phyloP scores from a whole-genome alignment of 768 basidiomycete species.

The Trametes elegans region DNA sequence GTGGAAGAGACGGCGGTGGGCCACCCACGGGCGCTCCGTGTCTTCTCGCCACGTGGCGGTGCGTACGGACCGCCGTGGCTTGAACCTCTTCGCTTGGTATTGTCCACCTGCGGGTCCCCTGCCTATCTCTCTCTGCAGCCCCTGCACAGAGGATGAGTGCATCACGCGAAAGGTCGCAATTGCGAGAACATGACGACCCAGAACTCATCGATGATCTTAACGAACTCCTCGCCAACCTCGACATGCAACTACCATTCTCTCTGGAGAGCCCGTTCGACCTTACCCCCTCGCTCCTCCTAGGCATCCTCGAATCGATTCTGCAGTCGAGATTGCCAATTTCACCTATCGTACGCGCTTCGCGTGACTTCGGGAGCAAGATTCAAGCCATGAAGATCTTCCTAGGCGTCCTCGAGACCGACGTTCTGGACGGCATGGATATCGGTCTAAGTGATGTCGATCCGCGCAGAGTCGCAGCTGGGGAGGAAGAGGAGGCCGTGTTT shows the following conservation, averaged over 20 bases:
- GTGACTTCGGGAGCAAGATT: conserved; percentile 41
- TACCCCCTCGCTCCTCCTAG: conserved; percentile 69
- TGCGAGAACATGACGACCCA: background rate
- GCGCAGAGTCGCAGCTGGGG: conserved; percentile 57
- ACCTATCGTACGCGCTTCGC: conserved; percentile 34
- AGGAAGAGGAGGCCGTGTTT: conserved; percentile 63
- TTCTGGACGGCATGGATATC: conserved; percentile 53
- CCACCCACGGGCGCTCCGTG: too few species aligned
- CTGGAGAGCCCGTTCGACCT: conserved; percentile 48
- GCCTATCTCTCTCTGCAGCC: background rate
- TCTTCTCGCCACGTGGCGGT: too few species aligned
- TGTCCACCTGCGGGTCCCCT: too few species aligned
- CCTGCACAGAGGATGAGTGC: background rate
- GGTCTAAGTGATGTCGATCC: conserved; percentile 69
- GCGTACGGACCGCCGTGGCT: too few species aligned
- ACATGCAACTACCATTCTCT: conserved; percentile 29
- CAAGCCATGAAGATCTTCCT: conserved; percentile 74
- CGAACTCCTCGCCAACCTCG: conserved; percentile 28
- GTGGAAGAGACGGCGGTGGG: too few species aligned
- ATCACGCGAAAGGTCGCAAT: background rate
- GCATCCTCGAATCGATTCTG: conserved; percentile 64
- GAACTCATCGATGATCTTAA: conserved; percentile 28
- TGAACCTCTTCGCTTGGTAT: too few species aligned
- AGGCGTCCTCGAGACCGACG: conserved; percentile 67
- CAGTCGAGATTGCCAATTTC: conserved; percentile 50